These are phyloP conservation scores for Pisolithus sp. DNA, from an alignment of 768 basidiomycete species.

Conservation along the genomic window DNA sequence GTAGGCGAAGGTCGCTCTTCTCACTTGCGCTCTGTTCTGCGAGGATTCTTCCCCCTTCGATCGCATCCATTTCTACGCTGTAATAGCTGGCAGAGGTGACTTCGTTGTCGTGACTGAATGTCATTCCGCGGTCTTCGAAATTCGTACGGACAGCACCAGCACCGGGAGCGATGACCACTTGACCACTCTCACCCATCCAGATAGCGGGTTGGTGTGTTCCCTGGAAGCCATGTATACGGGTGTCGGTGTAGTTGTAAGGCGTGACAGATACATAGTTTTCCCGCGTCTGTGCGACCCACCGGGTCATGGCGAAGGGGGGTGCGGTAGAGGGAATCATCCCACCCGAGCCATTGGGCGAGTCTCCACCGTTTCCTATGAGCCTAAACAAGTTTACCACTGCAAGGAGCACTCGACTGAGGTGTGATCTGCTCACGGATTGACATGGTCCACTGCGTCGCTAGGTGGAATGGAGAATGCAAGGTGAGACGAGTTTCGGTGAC, in stretches of 20 bases:
- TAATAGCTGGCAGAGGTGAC: constrained; percentile 51
- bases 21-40: constrained; percentile 60
- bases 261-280: constrained; percentile 69
- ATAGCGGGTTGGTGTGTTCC: constrained; percentile 82
- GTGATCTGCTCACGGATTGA: constrained; percentile 36
- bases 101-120: constrained; percentile 47
- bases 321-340: constrained; percentile 75
- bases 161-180: constrained; percentile 57
- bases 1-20: constrained; percentile 15
- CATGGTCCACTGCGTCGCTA: constrained; percentile 38
- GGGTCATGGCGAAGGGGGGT: constrained; percentile 80
- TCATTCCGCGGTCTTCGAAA: constrained; percentile 56
- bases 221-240: constrained; percentile 63
- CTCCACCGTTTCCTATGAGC: constrained; percentile 68
- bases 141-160: constrained; percentile 40
- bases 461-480: constrained; percentile 18
- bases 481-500: constrained; percentile 1
- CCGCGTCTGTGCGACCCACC: constrained; percentile 79
- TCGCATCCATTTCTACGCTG: constrained; percentile 48
- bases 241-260: constrained; percentile 62
- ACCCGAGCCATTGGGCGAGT: constrained; percentile 62
- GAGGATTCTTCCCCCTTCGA: constrained; percentile 43
- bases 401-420: not conserved
- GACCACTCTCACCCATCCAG: constrained; percentile 82
- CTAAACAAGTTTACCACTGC: constrained; percentile 16